Evolutionary conservation across 73 alveolate genomes (phyloP).

Genomic region (Symbiodinium pilosum): DNA sequence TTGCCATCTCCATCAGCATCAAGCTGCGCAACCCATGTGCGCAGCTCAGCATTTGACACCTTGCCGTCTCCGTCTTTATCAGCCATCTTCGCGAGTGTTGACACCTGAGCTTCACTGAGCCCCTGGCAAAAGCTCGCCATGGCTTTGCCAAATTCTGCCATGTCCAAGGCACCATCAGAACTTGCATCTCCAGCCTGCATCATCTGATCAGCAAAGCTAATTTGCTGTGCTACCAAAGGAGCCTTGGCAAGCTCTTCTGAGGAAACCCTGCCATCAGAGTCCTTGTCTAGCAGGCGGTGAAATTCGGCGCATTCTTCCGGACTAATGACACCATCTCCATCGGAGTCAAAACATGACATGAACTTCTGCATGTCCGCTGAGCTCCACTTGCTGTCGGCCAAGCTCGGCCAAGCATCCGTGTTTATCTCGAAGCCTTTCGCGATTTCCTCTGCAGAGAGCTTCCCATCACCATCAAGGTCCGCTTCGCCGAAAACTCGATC

Average conservation of each 20-base stretch:
- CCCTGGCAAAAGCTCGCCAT: background rate
- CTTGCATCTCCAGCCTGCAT: background rate
- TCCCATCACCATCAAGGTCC: background rate
- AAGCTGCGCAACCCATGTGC: background rate
- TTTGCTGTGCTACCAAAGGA: background rate
- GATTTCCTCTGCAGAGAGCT: background rate
- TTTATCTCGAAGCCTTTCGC: background rate
- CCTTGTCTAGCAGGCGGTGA: background rate
- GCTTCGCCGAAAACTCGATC: background rate
- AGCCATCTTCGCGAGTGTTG: background rate
- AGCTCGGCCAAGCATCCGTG: background rate
- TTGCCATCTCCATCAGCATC: background rate
- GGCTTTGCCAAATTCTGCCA: background rate
- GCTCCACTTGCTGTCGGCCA: background rate
- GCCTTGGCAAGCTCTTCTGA: background rate
- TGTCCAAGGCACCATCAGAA: background rate
- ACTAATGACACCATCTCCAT: conserved; percentile 13
- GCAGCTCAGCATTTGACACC: background rate
- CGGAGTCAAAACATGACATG: background rate
- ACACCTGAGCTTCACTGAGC: background rate
- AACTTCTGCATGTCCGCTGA: background rate
- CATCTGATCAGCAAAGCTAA: background rate
- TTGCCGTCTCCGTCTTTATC: background rate
- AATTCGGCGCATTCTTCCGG: background rate
- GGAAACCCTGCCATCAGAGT: background rate